These are phyloP conservation scores for Stemphylium beticola DNA, from an alignment of 2,329 filamentous ascomycete species.

Conservation along the genomic window DNA sequence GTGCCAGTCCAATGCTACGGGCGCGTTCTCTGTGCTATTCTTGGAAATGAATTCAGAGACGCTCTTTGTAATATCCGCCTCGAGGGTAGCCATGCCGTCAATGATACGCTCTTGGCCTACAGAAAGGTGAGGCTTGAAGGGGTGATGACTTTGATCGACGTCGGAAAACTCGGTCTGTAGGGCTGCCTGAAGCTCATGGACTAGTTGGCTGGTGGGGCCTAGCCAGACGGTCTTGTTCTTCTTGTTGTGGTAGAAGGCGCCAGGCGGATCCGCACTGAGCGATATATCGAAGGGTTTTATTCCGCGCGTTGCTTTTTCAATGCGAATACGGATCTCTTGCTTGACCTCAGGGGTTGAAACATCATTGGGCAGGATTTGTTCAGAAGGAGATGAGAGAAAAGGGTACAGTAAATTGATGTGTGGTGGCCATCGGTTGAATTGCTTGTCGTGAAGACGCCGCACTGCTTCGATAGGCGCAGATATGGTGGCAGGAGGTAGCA, in stretches of 20 bases:
- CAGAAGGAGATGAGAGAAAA: constrained; percentile 31
- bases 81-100: constrained; percentile 15
- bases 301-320: constrained; percentile 23
- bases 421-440: constrained; percentile 38
- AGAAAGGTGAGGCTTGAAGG: constrained; percentile 36
- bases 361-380: constrained; percentile 9
- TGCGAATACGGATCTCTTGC: constrained; percentile 26
- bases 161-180: constrained; percentile 36
- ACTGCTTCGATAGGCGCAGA: constrained; percentile 33
- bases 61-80: constrained; percentile 21
- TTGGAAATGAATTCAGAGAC: constrained; percentile 9
- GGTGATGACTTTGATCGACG: constrained; percentile 25
- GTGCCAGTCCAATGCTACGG: constrained; percentile 27
- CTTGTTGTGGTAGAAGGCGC: constrained; percentile 24
- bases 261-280: constrained; percentile 28
- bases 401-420: constrained; percentile 43
- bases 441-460: constrained; percentile 32
- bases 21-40: neutral
- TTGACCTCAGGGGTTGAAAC: constrained; percentile 15
- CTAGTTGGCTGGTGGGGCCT: constrained; percentile 16
- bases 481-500: constrained; percentile 32
- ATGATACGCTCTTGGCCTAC: constrained; percentile 33
- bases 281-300: constrained; percentile 27
- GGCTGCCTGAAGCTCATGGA: constrained; percentile 31
- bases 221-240: constrained; percentile 37